A percentile compares a stretch with the other conserved stretches of the same genome.
phyloP scores from a whole-genome alignment of 176 grass and related monocot species.

The Ensete glaucum region DNA sequence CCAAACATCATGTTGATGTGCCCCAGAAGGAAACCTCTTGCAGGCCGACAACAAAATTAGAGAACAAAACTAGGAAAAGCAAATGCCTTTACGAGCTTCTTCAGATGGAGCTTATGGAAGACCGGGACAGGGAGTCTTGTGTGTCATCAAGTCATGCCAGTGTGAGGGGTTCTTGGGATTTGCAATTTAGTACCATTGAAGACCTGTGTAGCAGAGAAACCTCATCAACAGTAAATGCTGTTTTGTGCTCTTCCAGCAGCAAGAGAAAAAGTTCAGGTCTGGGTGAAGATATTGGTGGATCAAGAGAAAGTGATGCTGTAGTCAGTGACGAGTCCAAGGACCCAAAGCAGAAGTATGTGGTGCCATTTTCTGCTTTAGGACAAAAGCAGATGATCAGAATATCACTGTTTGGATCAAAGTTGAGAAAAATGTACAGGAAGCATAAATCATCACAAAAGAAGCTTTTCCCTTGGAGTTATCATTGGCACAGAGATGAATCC shows the following conservation, averaged over 20 bases:
- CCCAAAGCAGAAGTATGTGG: slow-evolving; percentile 27
- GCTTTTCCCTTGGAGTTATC: slow-evolving; percentile 80
- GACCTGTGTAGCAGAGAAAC: slow-evolving; percentile 24
- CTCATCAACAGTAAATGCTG: slow-evolving; percentile 17
- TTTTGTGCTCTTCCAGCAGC: slow-evolving; percentile 18
- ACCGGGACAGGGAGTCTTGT: slow-evolving; percentile 31
- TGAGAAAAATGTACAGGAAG: slow-evolving; percentile 82
- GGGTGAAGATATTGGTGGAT: slow-evolving; percentile 12
- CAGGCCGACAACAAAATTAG: slow-evolving; percentile 23
- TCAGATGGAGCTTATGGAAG: slow-evolving; percentile 65
- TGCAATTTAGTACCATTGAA: slow-evolving; percentile 16
- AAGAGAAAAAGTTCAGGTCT: slow-evolving; percentile 26
- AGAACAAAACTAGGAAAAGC: slow-evolving; percentile 46
- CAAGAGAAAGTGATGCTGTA: slow-evolving; percentile 33
- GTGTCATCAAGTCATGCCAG: slow-evolving; percentile 12
- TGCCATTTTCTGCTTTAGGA: slow-evolving; percentile 33
- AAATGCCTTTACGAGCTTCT: slow-evolving; percentile 82
- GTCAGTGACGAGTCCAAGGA: slow-evolving; percentile 31
- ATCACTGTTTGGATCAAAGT: slow-evolving; percentile 42
- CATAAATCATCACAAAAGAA: slow-evolving; percentile 70
- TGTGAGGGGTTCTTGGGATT: slow-evolving; percentile 15
- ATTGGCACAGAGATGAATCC: slow-evolving; percentile 79
- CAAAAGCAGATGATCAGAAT: slow-evolving; percentile 35
- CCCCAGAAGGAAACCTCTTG: slow-evolving; percentile 1
- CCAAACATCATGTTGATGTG: slow-evolving; percentile 11